Evolutionary conservation across 163 green algal genomes (phyloP), one percentile per base, ranked within the genome.

Genomic region (Trebouxia gelatinosa): DNA sequence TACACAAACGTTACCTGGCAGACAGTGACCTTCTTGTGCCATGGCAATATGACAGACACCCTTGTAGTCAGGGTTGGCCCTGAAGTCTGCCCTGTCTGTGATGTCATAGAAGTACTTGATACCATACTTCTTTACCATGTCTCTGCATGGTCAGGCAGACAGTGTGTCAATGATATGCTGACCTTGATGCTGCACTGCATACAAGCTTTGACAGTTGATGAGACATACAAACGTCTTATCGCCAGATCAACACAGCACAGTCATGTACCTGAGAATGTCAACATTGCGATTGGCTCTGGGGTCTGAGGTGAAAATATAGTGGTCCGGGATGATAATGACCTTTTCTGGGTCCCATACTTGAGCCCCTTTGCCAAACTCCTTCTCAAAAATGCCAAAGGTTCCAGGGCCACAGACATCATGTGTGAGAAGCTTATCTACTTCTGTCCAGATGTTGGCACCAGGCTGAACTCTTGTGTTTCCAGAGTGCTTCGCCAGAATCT

Each of bases 51-150:
- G 93, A 87, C 93, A 98, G 43, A 98, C 94, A 21, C 95, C 95
- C 89, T 98, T 98, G 89, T 98, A 98, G 82, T 98, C 89, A n/a
- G 95, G 95, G 89, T 98, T 98, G 62, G 93, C 95, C 35, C 89
- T 86, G 88, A 98, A 98, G 86, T 98, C 87, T 78, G 75, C 85
- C 29, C 90, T 85, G 84, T 98, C 89, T 28, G 82, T 90, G 84
- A 98, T 98, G 87, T 98, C 95, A 76, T 98, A 98, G 71, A 98
- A 98, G 87, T 98, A 96, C 87, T 98, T 98, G 87, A 98, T 98
- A 78, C 89, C 85, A 84, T 98, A 97, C 82, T 97, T 93, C n/a
- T 87, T 26, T 4, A 89, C 92, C 85, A 97, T 94, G 17, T 98
- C 93, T 19, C 91, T 90, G 82, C 59, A 64, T n/a, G n/a, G n/a